A percentile compares a stretch with the other conserved stretches of the same genome.
Evolutionary conservation across 352 stramenopile species (phyloP).

Genomic region (Stramenopiles sp.): DNA sequence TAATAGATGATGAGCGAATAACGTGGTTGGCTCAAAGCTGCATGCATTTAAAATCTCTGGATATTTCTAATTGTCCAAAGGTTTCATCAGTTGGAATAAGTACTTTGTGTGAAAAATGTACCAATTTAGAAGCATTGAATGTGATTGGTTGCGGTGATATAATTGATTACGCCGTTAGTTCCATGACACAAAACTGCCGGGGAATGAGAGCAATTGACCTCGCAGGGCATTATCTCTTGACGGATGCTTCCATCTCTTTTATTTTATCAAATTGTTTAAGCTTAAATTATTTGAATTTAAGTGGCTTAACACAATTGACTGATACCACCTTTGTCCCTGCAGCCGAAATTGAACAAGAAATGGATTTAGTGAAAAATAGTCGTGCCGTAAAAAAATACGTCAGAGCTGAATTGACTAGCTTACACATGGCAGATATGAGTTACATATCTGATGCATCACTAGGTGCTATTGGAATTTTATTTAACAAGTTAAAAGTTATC

Average conservation of each 20-base stretch:
- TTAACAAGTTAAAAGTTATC: not conserved
- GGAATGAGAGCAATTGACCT: not conserved
- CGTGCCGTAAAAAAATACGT: not conserved
- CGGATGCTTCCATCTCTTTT: slow-evolving; percentile 3
- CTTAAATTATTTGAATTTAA: slow-evolving; percentile 3
- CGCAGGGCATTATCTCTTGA: not conserved
- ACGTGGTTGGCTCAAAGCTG: slow-evolving; percentile 4
- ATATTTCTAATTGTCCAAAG: slow-evolving; percentile 7
- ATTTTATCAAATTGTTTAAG: not conserved
- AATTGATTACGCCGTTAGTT: slow-evolving; percentile 1
- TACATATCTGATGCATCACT: not conserved
- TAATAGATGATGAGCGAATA: not conserved
- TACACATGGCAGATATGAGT: not conserved
- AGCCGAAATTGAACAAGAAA: slow-evolving; percentile 3
- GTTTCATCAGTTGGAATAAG: not conserved
- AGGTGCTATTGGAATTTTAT: slow-evolving; percentile 5
- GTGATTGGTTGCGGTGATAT: slow-evolving; percentile 9
- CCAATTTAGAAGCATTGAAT: not conserved
- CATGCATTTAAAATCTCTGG: slow-evolving; percentile 3
- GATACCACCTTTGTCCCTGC: not conserved
- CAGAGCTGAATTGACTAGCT: not conserved
- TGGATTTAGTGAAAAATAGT: not conserved
- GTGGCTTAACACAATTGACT: not conserved
- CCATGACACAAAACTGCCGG: not conserved
- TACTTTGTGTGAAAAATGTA: not conserved